Evolutionary conservation across 768 basidiomycete genomes (phyloP), one percentile per base, ranked within the genome.

Genomic region (Tubosaeta sp.): DNA sequence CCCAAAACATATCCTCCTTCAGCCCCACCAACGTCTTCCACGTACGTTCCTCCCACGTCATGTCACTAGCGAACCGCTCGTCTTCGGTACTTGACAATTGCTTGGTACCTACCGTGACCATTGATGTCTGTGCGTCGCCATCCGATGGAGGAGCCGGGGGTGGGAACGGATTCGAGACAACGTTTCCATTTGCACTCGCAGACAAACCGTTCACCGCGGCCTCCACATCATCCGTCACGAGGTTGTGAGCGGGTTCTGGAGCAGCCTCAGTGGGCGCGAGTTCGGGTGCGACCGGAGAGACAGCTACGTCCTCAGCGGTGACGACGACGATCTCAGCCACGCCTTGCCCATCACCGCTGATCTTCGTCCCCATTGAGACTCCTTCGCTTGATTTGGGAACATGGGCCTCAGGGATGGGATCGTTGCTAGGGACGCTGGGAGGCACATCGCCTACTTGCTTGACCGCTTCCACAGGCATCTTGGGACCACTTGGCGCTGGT

Each of bases 1-100:
- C 86, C 86, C 83, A 92, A 65, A 88, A 93, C 88, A 93, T 87
- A 39, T 88, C 85, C 66, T 92, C 88, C 53, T 83, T 80, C 57
- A 94, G 65, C 41, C 76, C 76, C 16, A 82, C 75, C 17, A 94
- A 65, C 70, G 91, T 87, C 61, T 84, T 86, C 89, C 90, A 93
- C 17, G 86, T 84, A 46, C 83, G 76, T 65, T 92, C 91, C 67
- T 92, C 91, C 91, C 91, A 92, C 5, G 85, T 88, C 27, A 76
- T 71, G 43, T 87, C 81, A 13, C 83, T 79, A 26, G 88, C 75
- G 53, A 79, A 88, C 27, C 72, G 69, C 43, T 76, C 74, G 3
- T 56, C 63, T 16, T 69, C 68, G 5, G 46, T 53, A 16, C 43
- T 56, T 26, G 67, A 65, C 0, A 59, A 63, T 1, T 34, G 58